These are phyloP conservation scores for Xanthoconium separans DNA, from an alignment of 1,284 basidiomycete genomes.

Conservation along the genomic window DNA sequence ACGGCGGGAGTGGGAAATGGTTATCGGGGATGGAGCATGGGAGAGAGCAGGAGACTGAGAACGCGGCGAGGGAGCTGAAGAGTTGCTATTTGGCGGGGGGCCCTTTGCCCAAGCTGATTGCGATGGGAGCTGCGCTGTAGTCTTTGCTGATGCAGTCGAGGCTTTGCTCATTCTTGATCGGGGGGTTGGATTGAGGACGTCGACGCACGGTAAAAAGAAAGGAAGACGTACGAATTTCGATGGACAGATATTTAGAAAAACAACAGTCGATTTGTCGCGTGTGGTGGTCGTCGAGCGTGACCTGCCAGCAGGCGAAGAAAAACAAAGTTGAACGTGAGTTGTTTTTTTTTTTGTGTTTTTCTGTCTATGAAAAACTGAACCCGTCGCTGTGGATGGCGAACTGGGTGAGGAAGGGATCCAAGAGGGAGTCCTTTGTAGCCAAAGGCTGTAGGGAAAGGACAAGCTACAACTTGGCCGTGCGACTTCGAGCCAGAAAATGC, in stretches of 20 bases:
- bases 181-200: background rate
- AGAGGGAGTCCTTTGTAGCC: slow-evolving; percentile 35
- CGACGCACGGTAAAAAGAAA: slow-evolving; percentile 16
- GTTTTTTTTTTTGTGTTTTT: slow-evolving; percentile 28
- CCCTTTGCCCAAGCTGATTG: slow-evolving; percentile 84
- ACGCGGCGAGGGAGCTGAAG: slow-evolving; percentile 59
- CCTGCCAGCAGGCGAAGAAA: slow-evolving; percentile 83
- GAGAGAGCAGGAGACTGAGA: slow-evolving; percentile 72
- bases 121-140: slow-evolving; percentile 63
- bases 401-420: slow-evolving; percentile 19
- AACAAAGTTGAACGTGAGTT: slow-evolving; percentile 28
- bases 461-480: slow-evolving; percentile 33
- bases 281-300: slow-evolving; percentile 81
- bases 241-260: slow-evolving; percentile 40
- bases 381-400: slow-evolving; percentile 33
- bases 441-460: slow-evolving; percentile 39
- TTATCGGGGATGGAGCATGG: slow-evolving; percentile 43
- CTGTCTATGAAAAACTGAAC: slow-evolving; percentile 34
- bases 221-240: slow-evolving; percentile 40
- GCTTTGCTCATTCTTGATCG: slow-evolving; percentile 77
- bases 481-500: slow-evolving; percentile 34
- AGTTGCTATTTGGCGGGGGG: slow-evolving; percentile 56
- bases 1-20: slow-evolving; percentile 65
- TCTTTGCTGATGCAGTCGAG: slow-evolving; percentile 70
- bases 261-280: slow-evolving; percentile 48